Conservation (phyloP, 2,329 filamentous ascomycete genomes). For the Aspergillus ibericus region DNA sequence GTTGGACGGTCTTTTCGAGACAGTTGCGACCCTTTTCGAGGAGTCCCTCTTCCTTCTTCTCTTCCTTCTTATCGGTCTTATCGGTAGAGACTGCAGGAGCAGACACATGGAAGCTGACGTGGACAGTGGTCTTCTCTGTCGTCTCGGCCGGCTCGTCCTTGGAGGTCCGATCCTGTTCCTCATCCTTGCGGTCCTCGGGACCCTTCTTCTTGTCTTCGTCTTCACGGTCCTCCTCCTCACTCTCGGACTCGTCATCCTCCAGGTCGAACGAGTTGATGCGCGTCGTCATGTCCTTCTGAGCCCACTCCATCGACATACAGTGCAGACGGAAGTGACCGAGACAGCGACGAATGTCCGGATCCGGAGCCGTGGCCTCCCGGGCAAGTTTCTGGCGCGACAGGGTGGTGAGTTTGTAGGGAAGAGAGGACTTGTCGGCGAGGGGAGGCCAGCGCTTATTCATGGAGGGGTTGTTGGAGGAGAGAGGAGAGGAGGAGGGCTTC, state of each 20-base stretch:
- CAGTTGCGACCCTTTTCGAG: conserved; percentile 30
- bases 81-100: conserved; percentile 4
- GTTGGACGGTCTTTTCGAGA: conserved; percentile 27
- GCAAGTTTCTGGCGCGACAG: conserved; percentile 38
- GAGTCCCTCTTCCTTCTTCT: conserved; percentile 20
- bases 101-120: conserved; percentile 21
- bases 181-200: conserved; percentile 3
- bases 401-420: conserved; percentile 37
- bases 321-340: conserved; percentile 37
- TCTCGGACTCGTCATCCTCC: conserved; percentile 34
- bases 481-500: conserved; percentile 20
- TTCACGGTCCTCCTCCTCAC: conserved; percentile 15
- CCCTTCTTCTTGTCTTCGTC: conserved; percentile 15
- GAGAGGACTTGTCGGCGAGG: conserved; percentile 35
- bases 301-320: conserved; percentile 34
- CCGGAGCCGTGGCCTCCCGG: conserved; percentile 36
- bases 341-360: conserved; percentile 37
- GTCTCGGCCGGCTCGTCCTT: conserved; percentile 1
- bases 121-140: conserved; percentile 12
- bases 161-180: not conserved
- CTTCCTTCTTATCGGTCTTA: conserved; percentile 11
- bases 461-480: conserved; percentile 25
- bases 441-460: conserved; percentile 38
- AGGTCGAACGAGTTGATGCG: conserved; percentile 39
- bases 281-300: conserved; percentile 37